phyloP scores from a whole-genome alignment of 2,329 filamentous ascomycete species.

The Aureobasidium subglaciale region DNA sequence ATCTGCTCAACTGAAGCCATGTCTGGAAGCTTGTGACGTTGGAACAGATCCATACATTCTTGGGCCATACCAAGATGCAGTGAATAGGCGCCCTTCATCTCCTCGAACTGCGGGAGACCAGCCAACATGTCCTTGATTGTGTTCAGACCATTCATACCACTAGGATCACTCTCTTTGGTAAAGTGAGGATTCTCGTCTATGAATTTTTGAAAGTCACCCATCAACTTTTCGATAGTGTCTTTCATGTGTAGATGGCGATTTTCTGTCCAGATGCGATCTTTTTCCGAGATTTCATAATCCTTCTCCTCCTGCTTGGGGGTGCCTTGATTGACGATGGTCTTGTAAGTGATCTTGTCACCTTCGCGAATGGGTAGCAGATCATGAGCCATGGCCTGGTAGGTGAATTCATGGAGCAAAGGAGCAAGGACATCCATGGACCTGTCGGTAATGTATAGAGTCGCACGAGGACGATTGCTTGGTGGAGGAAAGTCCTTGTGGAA shows the following conservation, averaged over 20 bases:
- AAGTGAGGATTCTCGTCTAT: conserved; percentile 88
- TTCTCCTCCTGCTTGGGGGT: conserved; percentile 66
- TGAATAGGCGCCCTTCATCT: conserved; percentile 91
- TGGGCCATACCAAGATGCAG: conserved; percentile 94
- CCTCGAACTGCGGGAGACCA: conserved; percentile 86
- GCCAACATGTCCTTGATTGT: conserved; percentile 97
- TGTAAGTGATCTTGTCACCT: conserved; percentile 79
- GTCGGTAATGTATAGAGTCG: conserved; percentile 79
- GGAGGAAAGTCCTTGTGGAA: conserved; percentile 81
- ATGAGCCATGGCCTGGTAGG: conserved; percentile 97
- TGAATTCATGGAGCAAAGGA: conserved; percentile 89
- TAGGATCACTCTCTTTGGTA: conserved; percentile 57
- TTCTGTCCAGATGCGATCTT: conserved; percentile 90
- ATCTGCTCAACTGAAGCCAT: conserved; percentile 84
- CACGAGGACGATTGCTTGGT: conserved; percentile 67
- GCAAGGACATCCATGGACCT: conserved; percentile 87
- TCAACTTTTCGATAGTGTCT: conserved; percentile 88
- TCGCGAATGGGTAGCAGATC: conserved; percentile 86
- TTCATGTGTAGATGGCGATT: conserved; percentile 97
- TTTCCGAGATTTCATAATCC: conserved; percentile 84
- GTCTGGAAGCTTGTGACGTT: conserved; percentile 75
- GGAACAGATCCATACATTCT: conserved; percentile 92
- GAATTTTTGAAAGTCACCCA: conserved; percentile 88
- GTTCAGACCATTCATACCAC: conserved; percentile 62
- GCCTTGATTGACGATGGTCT: conserved; percentile 70